Evolutionary conservation across 2,329 filamentous ascomycete species (phyloP), one percentile per base, ranked within the genome.

Genomic region (Fusarium humuli): DNA sequence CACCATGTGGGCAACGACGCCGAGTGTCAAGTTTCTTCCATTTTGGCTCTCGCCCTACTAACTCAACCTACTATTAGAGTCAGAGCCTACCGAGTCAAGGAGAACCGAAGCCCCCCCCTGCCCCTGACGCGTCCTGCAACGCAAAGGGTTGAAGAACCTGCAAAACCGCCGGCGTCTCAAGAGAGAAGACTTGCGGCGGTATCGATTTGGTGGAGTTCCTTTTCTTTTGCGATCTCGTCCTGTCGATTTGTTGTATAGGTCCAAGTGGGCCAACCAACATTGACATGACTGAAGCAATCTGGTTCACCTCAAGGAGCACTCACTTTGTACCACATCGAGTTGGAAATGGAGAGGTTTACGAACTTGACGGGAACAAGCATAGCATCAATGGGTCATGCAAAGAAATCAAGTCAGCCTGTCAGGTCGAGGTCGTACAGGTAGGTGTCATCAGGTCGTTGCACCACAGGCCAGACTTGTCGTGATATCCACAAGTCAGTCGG

Each of bases 121-220:
- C 50, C 47, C 67, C 55, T 61, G 59, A 65, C 58, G 63, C 58
- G 63, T 54, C 34, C 57, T 25, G 37, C 61, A 69, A 57, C 55
- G 40, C 27, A 56, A 65, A 41, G 42, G 29, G 7, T 25, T 41
- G 25, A 63, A 40, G 59, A 46, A 45, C 44, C 52, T 13, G 42
- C 55, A 49, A 69, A 69, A 69, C 66, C 56, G 53, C 61, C 56
- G 40, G 61, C 45, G 67, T 62, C 61, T 45, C 67, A 55, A 55
- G 56, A 25, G 18, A 44, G 13, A 62, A 40, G 50, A 32, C 44
- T 70, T 59, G 68, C 49, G 42, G 58, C 56, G 25, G 52, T 40
- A 37, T 53, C 50, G 27, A 27, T 22, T 25, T 20, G 30, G 52
- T 22, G 13, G 29, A 34, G 41, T 23, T 25, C 53, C 18, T n/a